phyloP scores from a whole-genome alignment of 2,329 filamentous ascomycete species.

The Pseudocercospora pini-densiflorae region DNA sequence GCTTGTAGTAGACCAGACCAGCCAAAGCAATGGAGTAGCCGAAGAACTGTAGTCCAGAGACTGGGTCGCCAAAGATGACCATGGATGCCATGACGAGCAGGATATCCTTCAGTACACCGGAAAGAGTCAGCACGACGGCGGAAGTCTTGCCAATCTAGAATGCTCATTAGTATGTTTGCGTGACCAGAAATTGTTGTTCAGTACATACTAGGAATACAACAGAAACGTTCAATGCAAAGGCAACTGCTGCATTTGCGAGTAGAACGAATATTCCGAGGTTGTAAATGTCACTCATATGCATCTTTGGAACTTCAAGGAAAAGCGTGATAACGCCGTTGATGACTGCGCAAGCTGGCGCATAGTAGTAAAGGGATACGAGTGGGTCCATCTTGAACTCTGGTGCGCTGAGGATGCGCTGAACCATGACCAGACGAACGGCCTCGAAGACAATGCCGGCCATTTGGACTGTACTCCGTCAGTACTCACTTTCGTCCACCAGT shows the following conservation, averaged over 20 bases:
- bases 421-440: slow-evolving; percentile 81
- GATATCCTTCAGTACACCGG: slow-evolving; percentile 86
- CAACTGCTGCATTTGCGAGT: slow-evolving; percentile 75
- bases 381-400: slow-evolving; percentile 92
- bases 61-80: slow-evolving; percentile 78
- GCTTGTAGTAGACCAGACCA: slow-evolving; percentile 86
- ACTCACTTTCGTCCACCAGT: background rate
- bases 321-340: slow-evolving; percentile 80
- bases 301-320: slow-evolving; percentile 72
- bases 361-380: slow-evolving; percentile 89
- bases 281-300: slow-evolving; percentile 72
- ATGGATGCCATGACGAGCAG: slow-evolving; percentile 79
- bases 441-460: slow-evolving; percentile 79
- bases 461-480: slow-evolving; percentile 60
- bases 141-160: slow-evolving; percentile 83
- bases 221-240: slow-evolving; percentile 81
- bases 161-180: slow-evolving; percentile 14
- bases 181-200: background rate
- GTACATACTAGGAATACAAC: slow-evolving; percentile 79
- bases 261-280: slow-evolving; percentile 74
- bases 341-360: slow-evolving; percentile 79
- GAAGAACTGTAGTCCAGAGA: slow-evolving; percentile 77
- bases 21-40: slow-evolving; percentile 80
- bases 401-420: slow-evolving; percentile 79
- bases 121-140: slow-evolving; percentile 82